Base-by-base conservation (phyloP, 257 asterid genomes). In the Lycium ferocissimum region DNA sequence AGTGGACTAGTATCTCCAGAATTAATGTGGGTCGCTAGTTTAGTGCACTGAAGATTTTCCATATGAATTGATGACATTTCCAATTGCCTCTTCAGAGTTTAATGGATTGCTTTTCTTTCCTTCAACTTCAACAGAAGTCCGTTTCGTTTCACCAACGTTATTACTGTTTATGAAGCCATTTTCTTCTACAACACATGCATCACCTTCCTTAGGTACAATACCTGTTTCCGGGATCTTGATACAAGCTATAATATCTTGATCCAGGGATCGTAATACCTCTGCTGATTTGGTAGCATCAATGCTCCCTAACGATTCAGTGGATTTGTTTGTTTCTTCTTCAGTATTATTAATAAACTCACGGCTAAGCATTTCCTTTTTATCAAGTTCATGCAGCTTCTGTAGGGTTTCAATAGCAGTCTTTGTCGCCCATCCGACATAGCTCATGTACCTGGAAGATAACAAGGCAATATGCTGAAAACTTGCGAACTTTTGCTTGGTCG, bases 301-400 rank as follows among this genome's bases (percentile, higher is more conserved):
- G n/a, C 87, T 87, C 71, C 82, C 84, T 3, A 45, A 66, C 37
- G 81, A 33, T 37, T 80, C 81, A 8, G 71, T 66, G 47, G 76
- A 78, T 10, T 67, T 37, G 22, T 53, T 78, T 12, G 81, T 75
- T 86, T 88, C 91, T 76, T 82, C 90, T 67, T 72, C 86, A 5
- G 18, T 13, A 59, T 59, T 66, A 67, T 51, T 26, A 26, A 79
- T 71, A 26, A 76, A 83, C 81, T 89, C 92, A 43, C 73, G 35
- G 82, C 87, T 83, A 38, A 80, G 40, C 1, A 81, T 47, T 86
- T 89, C 91, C 13, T 53, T 87, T 47, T 84, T 89, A 13, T 87
- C 87, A 85, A 90, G 83, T 82, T 90, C 92, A 61, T 92, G 90
- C 88, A 94, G 86, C 88, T 87, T 92, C 54, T 87, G 88, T 14